These are phyloP conservation scores for Aspergillus cejpii DNA, from an alignment of 2,329 filamentous ascomycete genomes.

Conservation along the genomic window DNA sequence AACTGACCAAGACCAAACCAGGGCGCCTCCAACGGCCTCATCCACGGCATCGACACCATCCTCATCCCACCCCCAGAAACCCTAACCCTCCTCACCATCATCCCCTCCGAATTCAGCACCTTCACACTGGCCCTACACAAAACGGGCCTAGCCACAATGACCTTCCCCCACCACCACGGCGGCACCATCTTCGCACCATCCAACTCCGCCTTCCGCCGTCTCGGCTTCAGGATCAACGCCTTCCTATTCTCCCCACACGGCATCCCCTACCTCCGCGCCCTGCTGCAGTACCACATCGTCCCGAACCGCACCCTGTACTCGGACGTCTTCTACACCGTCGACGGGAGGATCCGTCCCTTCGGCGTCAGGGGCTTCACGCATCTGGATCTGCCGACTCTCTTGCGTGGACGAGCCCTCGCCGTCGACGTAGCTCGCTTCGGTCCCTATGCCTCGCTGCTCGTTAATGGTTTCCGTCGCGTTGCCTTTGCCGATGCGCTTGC, in stretches of 20 bases:
- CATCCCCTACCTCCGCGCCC: conserved; percentile 65
- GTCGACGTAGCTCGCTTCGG: conserved; percentile 65
- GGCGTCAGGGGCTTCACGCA: conserved; percentile 36
- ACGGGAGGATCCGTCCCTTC: conserved; percentile 28
- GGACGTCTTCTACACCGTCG: conserved; percentile 59
- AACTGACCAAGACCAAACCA: conserved; percentile 24
- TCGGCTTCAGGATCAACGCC: conserved; percentile 66
- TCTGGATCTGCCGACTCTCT: conserved; percentile 62
- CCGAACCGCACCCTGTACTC: conserved; percentile 72
- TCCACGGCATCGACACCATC: conserved; percentile 68
- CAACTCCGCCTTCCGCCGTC: conserved; percentile 70
- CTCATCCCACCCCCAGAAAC: conserved; percentile 68
- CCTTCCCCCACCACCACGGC: conserved; percentile 49
- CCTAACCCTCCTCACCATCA: conserved; percentile 56
- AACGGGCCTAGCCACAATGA: conserved; percentile 59
- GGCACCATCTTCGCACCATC: conserved; percentile 74
- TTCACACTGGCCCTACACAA: conserved; percentile 66
- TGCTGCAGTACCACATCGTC: conserved; percentile 73
- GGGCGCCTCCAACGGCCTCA: conserved; percentile 70
- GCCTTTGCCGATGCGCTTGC: conserved; percentile 63
- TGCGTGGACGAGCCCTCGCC: conserved; percentile 58
- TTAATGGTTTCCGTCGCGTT: conserved; percentile 67
- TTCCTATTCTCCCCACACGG: conserved; percentile 79
- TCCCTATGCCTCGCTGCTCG: conserved; percentile 62
- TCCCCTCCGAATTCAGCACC: conserved; percentile 70